Percentiles rank a stretch among this genome's conserved stretches.
phyloP scores from a whole-genome alignment of 2,329 filamentous ascomycete species.

The Trichocomaceae sp. region DNA sequence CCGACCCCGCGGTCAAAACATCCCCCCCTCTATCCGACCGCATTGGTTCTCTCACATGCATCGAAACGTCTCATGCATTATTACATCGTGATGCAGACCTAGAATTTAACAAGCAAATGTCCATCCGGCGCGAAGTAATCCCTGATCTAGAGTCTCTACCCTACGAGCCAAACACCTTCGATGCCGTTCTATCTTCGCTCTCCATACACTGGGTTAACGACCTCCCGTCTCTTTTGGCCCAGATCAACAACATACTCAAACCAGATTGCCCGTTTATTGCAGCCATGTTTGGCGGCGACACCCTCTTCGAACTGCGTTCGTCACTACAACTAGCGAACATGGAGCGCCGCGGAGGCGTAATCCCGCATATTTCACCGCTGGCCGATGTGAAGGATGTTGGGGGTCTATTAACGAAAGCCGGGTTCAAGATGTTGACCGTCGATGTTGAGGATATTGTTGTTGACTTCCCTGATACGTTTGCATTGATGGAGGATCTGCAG shows the following conservation, averaged over 20 bases:
- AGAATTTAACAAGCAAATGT: constrained; percentile 64
- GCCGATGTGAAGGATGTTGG: constrained; percentile 90
- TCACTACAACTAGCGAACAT: constrained; percentile 88
- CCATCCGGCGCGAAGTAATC: constrained; percentile 69
- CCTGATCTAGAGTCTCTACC: constrained; percentile 61
- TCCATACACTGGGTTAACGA: constrained; percentile 98
- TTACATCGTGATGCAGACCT: constrained; percentile 67
- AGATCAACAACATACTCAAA: constrained; percentile 81
- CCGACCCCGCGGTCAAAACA: constrained; percentile 44
- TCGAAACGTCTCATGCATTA: constrained; percentile 70
- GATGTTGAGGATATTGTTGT: constrained; percentile 97
- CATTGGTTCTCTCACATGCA: constrained; percentile 68
- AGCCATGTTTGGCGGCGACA: constrained; percentile 94
- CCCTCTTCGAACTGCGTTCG: constrained; percentile 85
- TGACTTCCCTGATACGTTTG: constrained; percentile 83
- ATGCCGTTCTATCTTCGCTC: constrained; percentile 81
- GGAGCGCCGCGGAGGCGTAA: constrained; percentile 84
- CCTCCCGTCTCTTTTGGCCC: constrained; percentile 72
- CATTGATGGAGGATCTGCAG: constrained; percentile 88
- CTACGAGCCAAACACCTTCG: constrained; percentile 70
- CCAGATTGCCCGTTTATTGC: constrained; percentile 88
- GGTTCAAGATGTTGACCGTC: constrained; percentile 93
- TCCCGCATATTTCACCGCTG: constrained; percentile 81
- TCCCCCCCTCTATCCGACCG: constrained; percentile 58
- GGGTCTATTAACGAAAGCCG: constrained; percentile 74